Base-by-base conservation (phyloP, 2,329 filamentous ascomycete species). In the Sporothrix inflata region DNA sequence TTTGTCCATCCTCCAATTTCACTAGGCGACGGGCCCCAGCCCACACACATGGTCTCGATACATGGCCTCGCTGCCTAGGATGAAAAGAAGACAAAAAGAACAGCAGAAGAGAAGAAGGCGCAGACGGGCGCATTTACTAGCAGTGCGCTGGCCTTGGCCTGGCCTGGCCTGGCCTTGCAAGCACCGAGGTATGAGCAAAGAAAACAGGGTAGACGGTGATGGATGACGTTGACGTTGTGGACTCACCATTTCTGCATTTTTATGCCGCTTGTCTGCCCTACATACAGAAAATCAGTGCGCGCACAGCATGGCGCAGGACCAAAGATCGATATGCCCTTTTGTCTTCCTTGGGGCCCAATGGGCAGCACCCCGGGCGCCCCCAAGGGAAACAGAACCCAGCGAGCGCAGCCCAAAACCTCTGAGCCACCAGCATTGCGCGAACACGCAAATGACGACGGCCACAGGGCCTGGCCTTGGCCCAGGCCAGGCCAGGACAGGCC, bases 281-380 rank as follows among this genome's bases (percentile, higher is more conserved):
- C 9, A 7, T 4, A 42, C 40, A 42, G 40, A 42, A 5, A 3
- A 12, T 57, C 24, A 34, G 47, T 9, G 19, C 19, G 19, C 47
- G 21, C 47, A 38, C 55, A 38, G 4, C 27, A 38, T 60, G 30
- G 27, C 55, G 16, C 14, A 61, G 30, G 30, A 34, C 9, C 7
- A 3, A 34, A 61, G 55, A 61, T 61, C 34, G 55, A 61, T 61
- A 19, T 40, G 55, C 30, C 34, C 55, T 61, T 61, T 40, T 40
- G 7, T 21, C 8, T 34, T 34, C 24, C 24, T 57, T 38, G 27
- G 53, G 27, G 27, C 27, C 27, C 53, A 57, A 57, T 57, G 14
- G 27, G 53, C 14, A 34, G 27, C 53, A 7, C 12, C 51, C 51
- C 27, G 14, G 14, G 24, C 53, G 27, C 6, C 14, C 53, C 27